Percentiles rank a stretch among this genome's conserved stretches.
Conservation (phyloP, 345 rosid species). For the Anacardium occidentale region DNA sequence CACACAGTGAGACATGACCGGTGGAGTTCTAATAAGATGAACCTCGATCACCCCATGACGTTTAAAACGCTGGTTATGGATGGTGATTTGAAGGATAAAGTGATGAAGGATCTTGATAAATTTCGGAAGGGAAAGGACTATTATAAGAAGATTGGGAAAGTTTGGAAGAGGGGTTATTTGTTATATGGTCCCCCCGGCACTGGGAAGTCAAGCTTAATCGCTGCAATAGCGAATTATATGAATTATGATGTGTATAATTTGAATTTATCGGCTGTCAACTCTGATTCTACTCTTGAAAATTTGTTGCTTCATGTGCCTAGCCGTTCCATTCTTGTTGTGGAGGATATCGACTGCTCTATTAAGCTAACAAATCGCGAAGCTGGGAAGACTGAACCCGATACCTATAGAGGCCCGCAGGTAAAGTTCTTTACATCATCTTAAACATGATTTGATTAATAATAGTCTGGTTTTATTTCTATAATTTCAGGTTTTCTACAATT, state of each 20-base stretch:
- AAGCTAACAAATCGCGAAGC: conserved; percentile 32
- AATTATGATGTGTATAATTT: conserved; percentile 40
- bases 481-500: too few species aligned
- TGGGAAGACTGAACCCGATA: not conserved
- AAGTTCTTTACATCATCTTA: not conserved
- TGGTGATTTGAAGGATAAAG: conserved; percentile 26
- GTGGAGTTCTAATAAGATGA: conserved; percentile 30
- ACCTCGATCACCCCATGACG: conserved; percentile 43
- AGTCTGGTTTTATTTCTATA: not conserved
- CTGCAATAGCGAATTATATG: conserved; percentile 34
- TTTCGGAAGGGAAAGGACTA: conserved; percentile 26
- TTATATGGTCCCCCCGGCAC: conserved; percentile 34
- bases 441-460: not conserved
- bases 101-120: conserved; percentile 34
- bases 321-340: conserved; percentile 47
- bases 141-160: conserved; percentile 30
- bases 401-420: not conserved
- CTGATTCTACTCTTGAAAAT: conserved; percentile 33
- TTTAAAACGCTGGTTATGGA: conserved; percentile 44
- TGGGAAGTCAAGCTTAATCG: conserved; percentile 33
- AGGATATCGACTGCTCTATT: conserved; percentile 49
- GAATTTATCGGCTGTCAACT: conserved; percentile 28
- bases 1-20: conserved; percentile 29
- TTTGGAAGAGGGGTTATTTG: conserved; percentile 32
- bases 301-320: conserved; percentile 39